phyloP scores from a whole-genome alignment of 139 green algal genomes.

The Picochlorum sp. region DNA sequence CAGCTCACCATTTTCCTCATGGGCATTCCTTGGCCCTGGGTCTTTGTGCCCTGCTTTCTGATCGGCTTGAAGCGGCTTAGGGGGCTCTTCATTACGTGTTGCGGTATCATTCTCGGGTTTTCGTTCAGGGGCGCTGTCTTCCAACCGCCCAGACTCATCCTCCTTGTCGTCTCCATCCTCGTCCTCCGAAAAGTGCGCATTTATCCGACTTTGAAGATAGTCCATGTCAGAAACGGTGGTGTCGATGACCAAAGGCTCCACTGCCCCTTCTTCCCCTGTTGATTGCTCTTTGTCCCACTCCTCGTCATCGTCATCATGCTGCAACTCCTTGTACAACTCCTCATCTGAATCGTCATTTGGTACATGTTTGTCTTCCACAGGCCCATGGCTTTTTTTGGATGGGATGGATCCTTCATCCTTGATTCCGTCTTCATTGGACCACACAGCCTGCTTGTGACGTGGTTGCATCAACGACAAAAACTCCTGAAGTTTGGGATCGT shows the following conservation, averaged over 20 bases:
- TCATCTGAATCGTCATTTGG: constrained; percentile 22
- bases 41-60: neutral
- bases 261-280: neutral
- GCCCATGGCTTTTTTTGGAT: neutral
- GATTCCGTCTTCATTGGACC: constrained; percentile 72
- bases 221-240: constrained; percentile 71
- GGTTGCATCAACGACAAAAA: constrained; percentile 88
- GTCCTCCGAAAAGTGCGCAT: constrained; percentile 33
- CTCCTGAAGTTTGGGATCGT: constrained; percentile 75
- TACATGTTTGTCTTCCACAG: constrained; percentile 8
- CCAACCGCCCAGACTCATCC: neutral
- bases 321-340: too few relatives aligned
- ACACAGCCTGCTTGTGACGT: constrained; percentile 57
- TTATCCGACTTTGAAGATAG: constrained; percentile 69
- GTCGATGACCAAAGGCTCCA: constrained; percentile 26
- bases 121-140: neutral
- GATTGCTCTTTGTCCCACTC: neutral
- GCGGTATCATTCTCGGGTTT: constrained; percentile 6
- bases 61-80: neutral
- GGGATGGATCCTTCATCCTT: neutral
- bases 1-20: neutral
- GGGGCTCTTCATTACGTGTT: neutral
- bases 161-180: constrained; percentile 6
- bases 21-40: neutral
- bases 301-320: constrained; percentile 21